Base-by-base conservation (phyloP, 2,329 filamentous ascomycete genomes). In the Xylariaceae sp. region DNA sequence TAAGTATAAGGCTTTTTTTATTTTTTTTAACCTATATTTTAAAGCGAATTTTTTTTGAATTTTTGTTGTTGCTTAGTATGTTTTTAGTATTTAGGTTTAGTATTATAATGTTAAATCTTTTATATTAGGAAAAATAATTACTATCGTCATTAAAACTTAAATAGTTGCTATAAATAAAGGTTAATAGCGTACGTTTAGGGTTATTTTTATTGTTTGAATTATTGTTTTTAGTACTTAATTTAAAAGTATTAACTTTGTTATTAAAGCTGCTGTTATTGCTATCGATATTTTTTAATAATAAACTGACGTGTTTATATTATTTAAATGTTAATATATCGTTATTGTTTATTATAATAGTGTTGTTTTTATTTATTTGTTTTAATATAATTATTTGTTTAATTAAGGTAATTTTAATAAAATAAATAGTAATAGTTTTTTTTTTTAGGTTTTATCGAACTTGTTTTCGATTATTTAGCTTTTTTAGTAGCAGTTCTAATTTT, bases 391-490 rank as follows among this genome's bases (percentile, higher is more conserved):
- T 17, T 42, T 52, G 49, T 42, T 49, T 31, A 42, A 47, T 38
- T 28, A 19, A 42, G 6, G 17, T 12, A 16, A 6, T 42, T 42
- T 42, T 17, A 16, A 42, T 6, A 17, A 6, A 6, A 17, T 42
- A 17, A 19, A 14, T 16, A 16, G 16, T 38, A 38, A 38, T 38
- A 5, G 5, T 38, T 42, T 48, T 31, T 22, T n/a, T 46, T 38
- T 38, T 51, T 19, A 47, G 28, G 16, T 9, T 38, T 48, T 47
- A 18, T 19, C 17, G 12, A 38, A 36, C 22, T 49, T 42, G 36
- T 22, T 38, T 38, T 41, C 42, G 48, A 42, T 40, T 43, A 50
- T 43, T 44, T 44, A 48, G 28, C 41, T 42, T 17, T 53, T 49
- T 28, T 48, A 28, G 18, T 33, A 7, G 22, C 7, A 5, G 7